Conservation (phyloP, 768 basidiomycete genomes). For the Pisolithus tinctorius region DNA sequence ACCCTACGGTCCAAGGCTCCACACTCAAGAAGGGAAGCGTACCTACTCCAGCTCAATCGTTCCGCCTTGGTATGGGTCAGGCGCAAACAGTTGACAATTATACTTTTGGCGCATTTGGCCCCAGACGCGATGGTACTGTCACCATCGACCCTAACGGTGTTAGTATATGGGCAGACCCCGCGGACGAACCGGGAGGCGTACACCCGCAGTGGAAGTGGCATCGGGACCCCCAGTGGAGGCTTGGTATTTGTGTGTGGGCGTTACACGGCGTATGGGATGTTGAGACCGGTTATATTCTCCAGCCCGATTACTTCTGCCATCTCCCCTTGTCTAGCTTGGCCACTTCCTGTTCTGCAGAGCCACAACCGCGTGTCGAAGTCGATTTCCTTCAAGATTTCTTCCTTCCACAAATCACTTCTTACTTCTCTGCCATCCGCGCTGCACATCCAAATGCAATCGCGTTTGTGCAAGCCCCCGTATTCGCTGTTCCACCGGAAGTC, state of each 20-base stretch:
- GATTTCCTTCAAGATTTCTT: slow-evolving; percentile 78
- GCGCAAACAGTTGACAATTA: slow-evolving; percentile 77
- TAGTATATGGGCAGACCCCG: slow-evolving; percentile 69
- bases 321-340: slow-evolving; percentile 7
- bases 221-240: slow-evolving; percentile 61
- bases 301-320: slow-evolving; percentile 69
- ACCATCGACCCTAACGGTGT: slow-evolving; percentile 80
- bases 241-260: slow-evolving; percentile 84
- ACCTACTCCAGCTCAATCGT: slow-evolving; percentile 78
- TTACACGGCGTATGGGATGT: slow-evolving; percentile 86
- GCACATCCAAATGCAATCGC: slow-evolving; percentile 77
- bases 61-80: slow-evolving; percentile 85
- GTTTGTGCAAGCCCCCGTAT: slow-evolving; percentile 92
- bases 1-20: slow-evolving; percentile 61
- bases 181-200: slow-evolving; percentile 42
- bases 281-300: slow-evolving; percentile 56
- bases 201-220: slow-evolving; percentile 80
- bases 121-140: slow-evolving; percentile 62
- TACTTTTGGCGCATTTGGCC: slow-evolving; percentile 75
- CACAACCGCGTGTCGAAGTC: slow-evolving; percentile 30
- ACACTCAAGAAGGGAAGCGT: slow-evolving; percentile 80
- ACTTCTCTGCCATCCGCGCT: slow-evolving; percentile 48
- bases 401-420: slow-evolving; percentile 61
- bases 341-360: background rate
- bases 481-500: slow-evolving; percentile 64